Evolutionary conservation across 2,329 filamentous ascomycete species (phyloP).

Genomic region (Sarocladium brachiariae): DNA sequence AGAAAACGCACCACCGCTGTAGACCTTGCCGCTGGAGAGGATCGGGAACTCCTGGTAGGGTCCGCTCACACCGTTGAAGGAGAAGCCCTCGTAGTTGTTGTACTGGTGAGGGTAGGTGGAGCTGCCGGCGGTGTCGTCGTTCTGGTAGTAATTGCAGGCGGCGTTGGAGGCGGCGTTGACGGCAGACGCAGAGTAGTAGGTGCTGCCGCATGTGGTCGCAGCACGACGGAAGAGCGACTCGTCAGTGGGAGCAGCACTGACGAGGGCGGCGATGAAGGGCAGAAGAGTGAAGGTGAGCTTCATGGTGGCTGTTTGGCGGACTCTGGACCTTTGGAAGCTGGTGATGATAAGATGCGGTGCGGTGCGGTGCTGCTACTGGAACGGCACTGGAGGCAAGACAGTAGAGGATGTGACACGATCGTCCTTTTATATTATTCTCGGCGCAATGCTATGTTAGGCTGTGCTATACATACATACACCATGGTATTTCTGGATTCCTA

Average conservation of each 20-base stretch:
- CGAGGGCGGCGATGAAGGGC: constrained; percentile 21
- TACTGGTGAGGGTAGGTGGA: constrained; percentile 31
- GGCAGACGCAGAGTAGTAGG: constrained; percentile 20
- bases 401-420: not conserved
- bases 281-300: constrained; percentile 20
- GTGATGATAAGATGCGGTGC: too few relatives aligned
- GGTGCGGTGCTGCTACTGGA: too few relatives aligned
- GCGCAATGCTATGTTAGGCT: too few relatives aligned
- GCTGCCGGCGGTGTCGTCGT: constrained; percentile 19
- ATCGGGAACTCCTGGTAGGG: constrained; percentile 35
- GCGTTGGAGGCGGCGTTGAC: constrained; percentile 21
- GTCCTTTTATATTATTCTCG: not conserved
- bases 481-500: too few relatives aligned
- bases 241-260: constrained; percentile 19
- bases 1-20: constrained; percentile 27
- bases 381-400: not conserved
- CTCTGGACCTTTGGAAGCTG: not conserved
- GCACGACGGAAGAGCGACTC: constrained; percentile 17
- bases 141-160: constrained; percentile 13
- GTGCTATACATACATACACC: too few relatives aligned
- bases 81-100: constrained; percentile 32
- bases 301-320: constrained; percentile 15
- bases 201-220: constrained; percentile 24
- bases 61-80: constrained; percentile 22
- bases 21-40: constrained; percentile 21